Base-by-base conservation (phyloP, 2,329 filamentous ascomycete species). In the Fonsecaea pugnacius region DNA sequence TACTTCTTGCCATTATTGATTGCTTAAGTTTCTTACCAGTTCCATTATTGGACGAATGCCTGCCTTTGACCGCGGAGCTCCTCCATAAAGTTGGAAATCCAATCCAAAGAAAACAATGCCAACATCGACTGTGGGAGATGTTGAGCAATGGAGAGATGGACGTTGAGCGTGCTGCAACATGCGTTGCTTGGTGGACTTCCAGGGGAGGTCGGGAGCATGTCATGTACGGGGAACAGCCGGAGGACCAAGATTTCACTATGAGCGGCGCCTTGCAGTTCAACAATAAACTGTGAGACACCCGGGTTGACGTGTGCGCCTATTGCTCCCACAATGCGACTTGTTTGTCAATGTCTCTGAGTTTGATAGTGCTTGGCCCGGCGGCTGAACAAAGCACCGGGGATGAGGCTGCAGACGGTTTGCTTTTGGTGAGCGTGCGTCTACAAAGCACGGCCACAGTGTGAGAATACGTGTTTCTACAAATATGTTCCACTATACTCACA, bases 91-190 rank as follows among this genome's bases (percentile, higher is more conserved):
- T 96, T 32, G 75, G 80, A 2, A 87, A 92, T 67, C 77, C 81
- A 0, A 75, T 72, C 3, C 86, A 93, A 80, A 83, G 87, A 50
- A 83, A 87, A 53, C 79, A 82, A 2, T 91, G 88, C 40, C 87
- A 88, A 73, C 83, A 87, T 67, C 82, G 92, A 56, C 90, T 96
- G 75, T 92, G 91, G 88, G 88, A 95, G 63, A 84, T 92, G 2
- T 78, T 96, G 9, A 88, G 88, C 46, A 88, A 85, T 70, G 92
- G 92, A 3, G 92, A 96, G 78, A 90, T 96, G 87, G 92, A 96
- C 76, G 89, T 96, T 27, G 91, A 96, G 74, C 84, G 92, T 65
- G 89, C 91, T 6, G 86, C 89, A 46, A 83, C 90, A 35, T 92
- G 89, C 55, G 90, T 96, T 18, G 86, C 87, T 1, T 97, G 93